Percentiles rank a stretch among this genome's conserved stretches.
Conservation (phyloP, 805 yeast species). For the Myxozyma melibiosi region DNA sequence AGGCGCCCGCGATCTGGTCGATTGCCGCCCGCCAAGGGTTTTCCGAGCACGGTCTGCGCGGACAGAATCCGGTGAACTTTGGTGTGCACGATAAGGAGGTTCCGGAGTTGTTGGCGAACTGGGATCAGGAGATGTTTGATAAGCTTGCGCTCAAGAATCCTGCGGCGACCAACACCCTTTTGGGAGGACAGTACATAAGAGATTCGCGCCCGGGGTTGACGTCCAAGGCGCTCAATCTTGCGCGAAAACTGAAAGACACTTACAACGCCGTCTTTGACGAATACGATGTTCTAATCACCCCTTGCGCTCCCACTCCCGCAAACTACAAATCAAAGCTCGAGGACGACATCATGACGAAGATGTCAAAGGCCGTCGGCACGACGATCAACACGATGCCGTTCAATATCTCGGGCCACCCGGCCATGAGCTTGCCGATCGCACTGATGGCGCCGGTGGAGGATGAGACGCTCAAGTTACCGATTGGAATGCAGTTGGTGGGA, state of each 20-base stretch:
- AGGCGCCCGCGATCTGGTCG: constrained; percentile 47
- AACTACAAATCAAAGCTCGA: constrained; percentile 18
- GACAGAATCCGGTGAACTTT: constrained; percentile 25
- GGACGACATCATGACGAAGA: constrained; percentile 26
- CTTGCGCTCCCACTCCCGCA: constrained; percentile 34
- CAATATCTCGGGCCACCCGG: constrained; percentile 47
- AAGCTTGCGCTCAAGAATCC: constrained; percentile 23
- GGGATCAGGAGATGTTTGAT: constrained; percentile 32
- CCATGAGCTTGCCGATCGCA: constrained; percentile 44
- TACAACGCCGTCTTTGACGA: constrained; percentile 41
- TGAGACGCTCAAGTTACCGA: constrained; percentile 43
- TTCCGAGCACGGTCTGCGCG: constrained; percentile 29
- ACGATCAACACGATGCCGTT: constrained; percentile 46
- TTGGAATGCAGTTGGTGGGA: constrained; percentile 45
- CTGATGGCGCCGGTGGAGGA: constrained; percentile 39
- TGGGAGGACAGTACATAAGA: constrained; percentile 42
- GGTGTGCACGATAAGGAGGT: constrained; percentile 28
- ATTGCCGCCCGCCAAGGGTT: constrained; percentile 35
- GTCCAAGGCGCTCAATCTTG: constrained; percentile 43
- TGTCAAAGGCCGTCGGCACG: constrained; percentile 38
- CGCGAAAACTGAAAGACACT: constrained; percentile 41
- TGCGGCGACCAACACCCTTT: constrained; percentile 27
- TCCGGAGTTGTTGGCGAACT: constrained; percentile 13
- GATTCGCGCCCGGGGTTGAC: constrained; percentile 44
- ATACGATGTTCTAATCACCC: constrained; percentile 45